Percentiles rank a stretch among this genome's conserved stretches.
Evolutionary conservation across 495 filamentous ascomycete genomes (phyloP).

Genomic region (Annulohypoxylon nitens): DNA sequence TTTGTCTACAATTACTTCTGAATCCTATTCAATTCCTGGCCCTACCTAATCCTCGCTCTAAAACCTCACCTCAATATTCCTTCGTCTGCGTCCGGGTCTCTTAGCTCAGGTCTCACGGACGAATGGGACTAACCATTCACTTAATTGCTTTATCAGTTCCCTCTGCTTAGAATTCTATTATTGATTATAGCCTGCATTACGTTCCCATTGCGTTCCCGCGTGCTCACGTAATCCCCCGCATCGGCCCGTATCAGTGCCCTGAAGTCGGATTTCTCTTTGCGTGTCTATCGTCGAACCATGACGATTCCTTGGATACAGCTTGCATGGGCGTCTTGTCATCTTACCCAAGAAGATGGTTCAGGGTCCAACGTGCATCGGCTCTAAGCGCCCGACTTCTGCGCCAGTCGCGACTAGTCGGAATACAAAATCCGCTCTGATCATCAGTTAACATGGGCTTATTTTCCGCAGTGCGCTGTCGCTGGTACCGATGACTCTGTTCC

Average conservation of each 20-base stretch:
- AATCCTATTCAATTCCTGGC: not conserved
- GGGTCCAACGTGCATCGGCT: slow-evolving; percentile 4
- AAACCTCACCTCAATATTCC: not conserved
- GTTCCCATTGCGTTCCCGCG: slow-evolving; percentile 3
- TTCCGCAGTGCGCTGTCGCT: slow-evolving; percentile 18
- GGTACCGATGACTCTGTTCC: slow-evolving; percentile 1
- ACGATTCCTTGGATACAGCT: slow-evolving; percentile 9
- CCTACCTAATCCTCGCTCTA: not conserved
- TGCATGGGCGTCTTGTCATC: slow-evolving; percentile 32
- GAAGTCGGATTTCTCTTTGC: slow-evolving; percentile 26
- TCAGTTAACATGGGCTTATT: slow-evolving; percentile 11
- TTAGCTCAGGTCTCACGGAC: slow-evolving; percentile 3
- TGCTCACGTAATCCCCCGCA: slow-evolving; percentile 46
- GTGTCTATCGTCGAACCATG: slow-evolving; percentile 21
- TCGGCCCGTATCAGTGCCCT: slow-evolving; percentile 35
- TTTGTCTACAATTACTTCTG: not conserved
- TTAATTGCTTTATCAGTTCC: slow-evolving; percentile 11
- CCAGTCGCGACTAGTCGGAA: slow-evolving; percentile 3
- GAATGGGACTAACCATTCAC: slow-evolving; percentile 10
- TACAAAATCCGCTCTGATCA: slow-evolving; percentile 10
- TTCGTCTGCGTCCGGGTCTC: not conserved
- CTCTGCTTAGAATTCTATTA: slow-evolving; percentile 17
- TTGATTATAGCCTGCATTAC: slow-evolving; percentile 22
- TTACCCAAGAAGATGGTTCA: slow-evolving; percentile 19
- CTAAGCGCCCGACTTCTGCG: not conserved